Evolutionary conservation across 768 basidiomycete species (phyloP).

Genomic region (Kwoniella shandongensis): DNA sequence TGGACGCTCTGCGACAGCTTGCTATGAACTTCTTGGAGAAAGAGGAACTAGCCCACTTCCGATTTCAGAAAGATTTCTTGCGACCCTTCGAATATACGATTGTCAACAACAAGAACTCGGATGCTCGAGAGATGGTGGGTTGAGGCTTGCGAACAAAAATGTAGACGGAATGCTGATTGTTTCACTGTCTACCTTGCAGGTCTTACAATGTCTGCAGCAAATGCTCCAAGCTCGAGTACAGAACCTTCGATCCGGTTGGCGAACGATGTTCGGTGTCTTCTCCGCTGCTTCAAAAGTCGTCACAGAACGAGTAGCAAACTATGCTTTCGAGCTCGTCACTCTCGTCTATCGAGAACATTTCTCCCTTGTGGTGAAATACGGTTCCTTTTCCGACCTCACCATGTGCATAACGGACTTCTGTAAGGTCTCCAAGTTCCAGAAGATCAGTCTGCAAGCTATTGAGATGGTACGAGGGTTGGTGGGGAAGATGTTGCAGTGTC

Average conservation of each 20-base stretch:
- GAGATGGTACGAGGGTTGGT: constrained; percentile 93
- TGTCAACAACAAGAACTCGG: constrained; percentile 92
- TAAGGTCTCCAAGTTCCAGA: constrained; percentile 99
- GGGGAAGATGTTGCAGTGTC: constrained; percentile 80
- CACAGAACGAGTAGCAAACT: constrained; percentile 88
- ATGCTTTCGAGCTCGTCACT: constrained; percentile 94
- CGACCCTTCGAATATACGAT: constrained; percentile 98
- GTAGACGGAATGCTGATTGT: not conserved
- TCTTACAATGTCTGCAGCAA: constrained; percentile 94
- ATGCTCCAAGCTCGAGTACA: constrained; percentile 95
- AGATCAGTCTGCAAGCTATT: constrained; percentile 92
- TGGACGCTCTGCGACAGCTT: constrained; percentile 92
- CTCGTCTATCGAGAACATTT: constrained; percentile 89
- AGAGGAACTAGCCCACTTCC: constrained; percentile 95
- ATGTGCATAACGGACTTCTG: constrained; percentile 99
- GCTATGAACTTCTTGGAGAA: constrained; percentile 99
- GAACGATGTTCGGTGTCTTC: constrained; percentile 99
- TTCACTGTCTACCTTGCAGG: constrained; percentile 58
- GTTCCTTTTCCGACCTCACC: constrained; percentile 91
- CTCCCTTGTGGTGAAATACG: constrained; percentile 81
- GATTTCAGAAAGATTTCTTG: constrained; percentile 98
- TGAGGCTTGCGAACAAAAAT: not conserved
- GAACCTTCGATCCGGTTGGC: constrained; percentile 97
- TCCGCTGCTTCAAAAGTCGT: constrained; percentile 90
- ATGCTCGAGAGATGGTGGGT: constrained; percentile 89